Evolutionary conservation across 2,329 filamentous ascomycete species (phyloP).

Genomic region (Claviceps sp.): DNA sequence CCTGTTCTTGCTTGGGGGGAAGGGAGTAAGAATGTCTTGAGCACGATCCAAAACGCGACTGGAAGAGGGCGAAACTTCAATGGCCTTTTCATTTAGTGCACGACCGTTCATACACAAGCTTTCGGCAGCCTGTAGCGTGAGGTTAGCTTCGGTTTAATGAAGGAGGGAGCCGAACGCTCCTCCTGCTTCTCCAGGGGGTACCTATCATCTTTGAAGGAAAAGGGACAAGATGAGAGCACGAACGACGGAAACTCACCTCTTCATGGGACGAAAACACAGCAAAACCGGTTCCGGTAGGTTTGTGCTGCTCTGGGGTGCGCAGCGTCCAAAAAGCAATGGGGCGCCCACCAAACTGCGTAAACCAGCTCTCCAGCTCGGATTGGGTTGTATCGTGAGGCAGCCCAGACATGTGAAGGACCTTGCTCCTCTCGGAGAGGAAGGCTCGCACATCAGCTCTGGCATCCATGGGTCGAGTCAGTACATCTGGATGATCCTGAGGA

Average conservation of each 20-base stretch:
- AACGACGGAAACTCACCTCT: slow-evolving; percentile 53
- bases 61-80: slow-evolving; percentile 96
- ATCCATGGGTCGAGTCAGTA: slow-evolving; percentile 90
- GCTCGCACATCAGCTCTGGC: slow-evolving; percentile 90
- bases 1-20: slow-evolving; percentile 96
- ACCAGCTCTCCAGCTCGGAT: slow-evolving; percentile 98
- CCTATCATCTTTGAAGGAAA: neutral
- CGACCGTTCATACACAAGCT: slow-evolving; percentile 98
- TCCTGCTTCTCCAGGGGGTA: neutral
- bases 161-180: neutral
- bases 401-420: slow-evolving; percentile 95
- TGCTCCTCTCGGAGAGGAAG: slow-evolving; percentile 91
- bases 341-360: slow-evolving; percentile 93
- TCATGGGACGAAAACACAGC: slow-evolving; percentile 98
- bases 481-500: slow-evolving; percentile 83
- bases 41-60: slow-evolving; percentile 91
- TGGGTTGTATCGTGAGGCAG: slow-evolving; percentile 96
- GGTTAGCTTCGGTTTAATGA: neutral
- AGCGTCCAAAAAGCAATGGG: slow-evolving; percentile 99
- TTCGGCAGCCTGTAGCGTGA: slow-evolving; percentile 62
- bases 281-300: slow-evolving; percentile 97
- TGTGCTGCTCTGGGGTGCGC: slow-evolving; percentile 94
- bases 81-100: slow-evolving; percentile 95
- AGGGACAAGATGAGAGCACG: neutral
- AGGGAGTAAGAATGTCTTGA: slow-evolving; percentile 89